Evolutionary conservation across 2,329 filamentous ascomycete genomes (phyloP), one percentile per base, ranked within the genome.

Genomic region (Stromatinia cepivora): DNA sequence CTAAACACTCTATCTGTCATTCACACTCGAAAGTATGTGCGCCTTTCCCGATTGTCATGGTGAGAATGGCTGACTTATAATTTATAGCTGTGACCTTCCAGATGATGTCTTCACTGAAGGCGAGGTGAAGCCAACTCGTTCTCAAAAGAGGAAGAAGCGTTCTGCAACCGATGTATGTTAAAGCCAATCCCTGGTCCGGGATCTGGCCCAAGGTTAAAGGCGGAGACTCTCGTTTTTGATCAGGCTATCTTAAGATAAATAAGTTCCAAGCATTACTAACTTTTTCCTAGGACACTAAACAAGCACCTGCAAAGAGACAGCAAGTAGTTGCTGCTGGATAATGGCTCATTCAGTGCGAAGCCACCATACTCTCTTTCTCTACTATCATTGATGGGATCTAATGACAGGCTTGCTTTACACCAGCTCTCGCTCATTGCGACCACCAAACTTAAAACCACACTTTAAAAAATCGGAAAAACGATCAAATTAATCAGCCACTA

Each of bases 21-120:
- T 54, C 74, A 97, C 77, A 90, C 93, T 63, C 90, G 92, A 80
- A 96, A 91, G 94, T 97, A 84, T 81, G 90, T 82, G 22, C 53
- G 50, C 22, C 34, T 25, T 22, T 48, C 5, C 36, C 46, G 20
- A 42, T 65, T 61, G 13, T 34, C 34, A 57, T 56, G 25, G 15
- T 25, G 15, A 58, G 39, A 59, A 42, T 77, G 65, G 77, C 75
- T 75, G 61, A 77, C 67, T 45, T 56, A 59, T 70, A 15, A 25
- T 72, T 46, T 39, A 45, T 76, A 97, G 94, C 80, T 92, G 92
- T 78, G 89, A 93, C 77, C 85, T 99, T 36, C 95, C 95, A 39
- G 89, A 92, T 70, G 94, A 99, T 79, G 89, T 98, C 3, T 99
- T 99, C 78, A 86, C 89, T 61, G 82, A 89, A 34, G 92, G 92